Evolutionary conservation across 2,329 filamentous ascomycete species (phyloP), one percentile per base, ranked within the genome.

Genomic region (Ascochyta rabiei): DNA sequence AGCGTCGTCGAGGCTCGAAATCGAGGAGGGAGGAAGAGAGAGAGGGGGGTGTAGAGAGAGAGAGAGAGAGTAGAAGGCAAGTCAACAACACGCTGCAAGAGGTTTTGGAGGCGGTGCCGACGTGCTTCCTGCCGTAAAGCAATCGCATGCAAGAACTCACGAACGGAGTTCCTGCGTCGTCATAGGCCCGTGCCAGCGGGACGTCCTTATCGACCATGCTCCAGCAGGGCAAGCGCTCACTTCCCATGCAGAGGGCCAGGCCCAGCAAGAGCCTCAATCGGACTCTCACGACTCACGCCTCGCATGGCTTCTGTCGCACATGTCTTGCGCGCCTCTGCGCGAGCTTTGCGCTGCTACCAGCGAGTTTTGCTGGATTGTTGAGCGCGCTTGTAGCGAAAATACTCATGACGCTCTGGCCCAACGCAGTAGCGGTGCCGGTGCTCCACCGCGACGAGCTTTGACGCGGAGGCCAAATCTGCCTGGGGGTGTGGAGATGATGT

Each of bases 111-210:
- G 48, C 53, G 41, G 60, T 57, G 56, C 61, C 57, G 60, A 61
- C 51, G 56, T 61, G 40, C 53, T 61, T 47, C 45, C 39, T 48
- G 47, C 49, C 62, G 50, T 44, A 43, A 15, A 35, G 21, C 61
- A 60, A 60, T 66, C 57, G 64, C 63, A 64, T 71, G 69, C 69
- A 70, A 64, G 68, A 68, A 69, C 62, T 70, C 62, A 60, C 65
- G 65, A 72, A 39, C 46, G 41, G 52, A 55, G 52, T 43, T 50
- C 52, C 41, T 69, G 51, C 58, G 63, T 61, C 47, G 63, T 71
- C 64, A 69, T 69, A 63, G 58, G 65, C 54, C 60, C 60, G 62
- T 67, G 62, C 68, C n/a, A 53, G 60, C 61, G 43, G 58, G 45
- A 54, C 50, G 56, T 24, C 56, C 62, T 68, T 70, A 65, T 70